Evolutionary conservation across 176 grass and related monocot species (phyloP).

Genomic region (Bolboschoenus planiculmis): DNA sequence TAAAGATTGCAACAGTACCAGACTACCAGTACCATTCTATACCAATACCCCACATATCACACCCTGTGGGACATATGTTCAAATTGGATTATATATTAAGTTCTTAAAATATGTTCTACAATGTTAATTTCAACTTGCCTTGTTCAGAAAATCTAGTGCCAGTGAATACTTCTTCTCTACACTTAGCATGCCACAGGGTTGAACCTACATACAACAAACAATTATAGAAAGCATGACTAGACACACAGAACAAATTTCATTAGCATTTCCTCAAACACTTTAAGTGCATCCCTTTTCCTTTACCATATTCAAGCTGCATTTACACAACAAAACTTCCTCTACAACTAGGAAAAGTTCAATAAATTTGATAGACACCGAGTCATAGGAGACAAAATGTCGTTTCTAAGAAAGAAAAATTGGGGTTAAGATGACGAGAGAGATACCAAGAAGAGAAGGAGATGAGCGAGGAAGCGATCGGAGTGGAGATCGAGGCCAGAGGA

Average conservation of each 20-base stretch:
- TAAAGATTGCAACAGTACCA: neutral
- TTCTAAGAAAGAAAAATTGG: neutral
- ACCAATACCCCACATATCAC: no score
- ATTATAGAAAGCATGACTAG: neutral
- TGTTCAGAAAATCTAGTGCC: slow-evolving; percentile 45
- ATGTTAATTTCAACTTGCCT: slow-evolving; percentile 33
- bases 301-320: neutral
- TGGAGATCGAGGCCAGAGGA: neutral
- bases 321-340: neutral
- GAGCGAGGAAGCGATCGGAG: slow-evolving; percentile 61
- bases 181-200: slow-evolving; percentile 48
- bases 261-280: neutral
- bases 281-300: neutral
- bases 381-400: neutral
- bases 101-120: neutral
- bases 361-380: no score
- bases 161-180: slow-evolving; percentile 39
- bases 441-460: slow-evolving; percentile 74
- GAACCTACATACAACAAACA: slow-evolving; percentile 28
- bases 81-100: neutral
- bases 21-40: neutral
- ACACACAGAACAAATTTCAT: neutral
- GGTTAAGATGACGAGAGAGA: neutral
- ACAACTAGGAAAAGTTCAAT: neutral
- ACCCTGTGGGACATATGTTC: neutral